Evolutionary conservation across 305 asterid species (phyloP).

Genomic region (Nicotiana rustica): DNA sequence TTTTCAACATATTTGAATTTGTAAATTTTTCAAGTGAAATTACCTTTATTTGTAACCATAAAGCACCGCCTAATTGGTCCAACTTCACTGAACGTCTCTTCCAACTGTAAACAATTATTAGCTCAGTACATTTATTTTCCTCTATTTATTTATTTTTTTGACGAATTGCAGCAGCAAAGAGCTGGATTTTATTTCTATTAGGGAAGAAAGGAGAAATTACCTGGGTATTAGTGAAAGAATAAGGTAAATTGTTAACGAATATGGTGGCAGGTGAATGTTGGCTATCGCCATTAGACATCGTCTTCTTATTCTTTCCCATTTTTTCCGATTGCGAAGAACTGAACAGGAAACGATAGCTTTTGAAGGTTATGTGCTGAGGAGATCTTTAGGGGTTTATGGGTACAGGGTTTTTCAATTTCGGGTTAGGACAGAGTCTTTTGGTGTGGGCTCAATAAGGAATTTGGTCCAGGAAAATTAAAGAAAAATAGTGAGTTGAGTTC

Average conservation of each 20-base stretch:
- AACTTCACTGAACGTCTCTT: constrained; percentile 84
- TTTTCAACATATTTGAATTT: background rate
- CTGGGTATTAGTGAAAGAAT: constrained; percentile 73
- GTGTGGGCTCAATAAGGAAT: background rate
- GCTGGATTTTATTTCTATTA: background rate
- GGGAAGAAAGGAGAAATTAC: constrained; percentile 39
- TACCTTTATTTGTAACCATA: constrained; percentile 84
- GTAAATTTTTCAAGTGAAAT: constrained; percentile 24
- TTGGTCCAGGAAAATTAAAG: background rate
- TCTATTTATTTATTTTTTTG: background rate
- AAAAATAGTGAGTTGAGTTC: background rate
- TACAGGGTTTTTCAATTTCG: constrained; percentile 13
- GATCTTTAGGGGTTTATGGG: background rate
- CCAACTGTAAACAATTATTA: constrained; percentile 54
- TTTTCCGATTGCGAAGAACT: background rate
- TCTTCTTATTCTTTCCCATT: constrained; percentile 75
- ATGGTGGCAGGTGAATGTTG: constrained; percentile 75
- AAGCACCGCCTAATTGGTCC: constrained; percentile 92
- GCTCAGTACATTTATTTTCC: background rate
- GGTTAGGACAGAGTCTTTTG: background rate
- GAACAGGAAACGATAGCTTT: background rate
- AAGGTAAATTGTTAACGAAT: constrained; percentile 82
- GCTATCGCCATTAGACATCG: constrained; percentile 51
- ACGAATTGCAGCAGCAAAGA: background rate
- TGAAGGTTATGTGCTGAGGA: background rate